Conservation (phyloP, 768 basidiomycete genomes). For the Hypholoma fasciculare region DNA sequence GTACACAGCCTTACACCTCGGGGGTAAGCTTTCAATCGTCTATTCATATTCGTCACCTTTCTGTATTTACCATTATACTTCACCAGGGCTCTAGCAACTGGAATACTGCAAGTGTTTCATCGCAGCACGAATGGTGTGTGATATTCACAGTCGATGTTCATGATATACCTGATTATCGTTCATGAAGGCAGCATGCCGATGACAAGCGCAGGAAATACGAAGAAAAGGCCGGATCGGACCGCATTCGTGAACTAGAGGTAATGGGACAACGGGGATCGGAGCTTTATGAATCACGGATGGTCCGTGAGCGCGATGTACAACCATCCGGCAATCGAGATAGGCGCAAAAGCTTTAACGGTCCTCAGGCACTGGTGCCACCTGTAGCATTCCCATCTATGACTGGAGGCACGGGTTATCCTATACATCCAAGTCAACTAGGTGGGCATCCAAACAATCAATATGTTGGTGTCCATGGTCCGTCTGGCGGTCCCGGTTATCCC, state of each 20-base stretch:
- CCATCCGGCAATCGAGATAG: conserved; percentile 40
- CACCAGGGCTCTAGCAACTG: conserved; percentile 7
- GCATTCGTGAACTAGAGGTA: conserved; percentile 52
- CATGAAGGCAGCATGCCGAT: conserved; percentile 45
- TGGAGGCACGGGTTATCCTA: conserved; percentile 24
- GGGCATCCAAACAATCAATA: conserved; percentile 27
- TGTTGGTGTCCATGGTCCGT: conserved; percentile 13
- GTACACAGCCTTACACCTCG: conserved; percentile 46
- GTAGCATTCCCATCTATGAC: conserved; percentile 31
- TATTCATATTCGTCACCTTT: too few species aligned
- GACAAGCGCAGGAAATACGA: conserved; percentile 40
- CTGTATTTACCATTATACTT: neutral
- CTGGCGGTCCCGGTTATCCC: conserved; percentile 15
- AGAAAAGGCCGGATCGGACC: conserved; percentile 46
- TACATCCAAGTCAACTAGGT: conserved; percentile 18
- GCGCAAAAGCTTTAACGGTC: conserved; percentile 53
- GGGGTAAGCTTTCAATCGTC: neutral
- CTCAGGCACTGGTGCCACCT: conserved; percentile 24
- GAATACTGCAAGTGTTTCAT: neutral
- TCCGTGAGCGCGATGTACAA: conserved; percentile 57
- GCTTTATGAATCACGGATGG: conserved; percentile 47
- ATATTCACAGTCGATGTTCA: neutral
- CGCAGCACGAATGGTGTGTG: conserved; percentile 43
- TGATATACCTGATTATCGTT: neutral
- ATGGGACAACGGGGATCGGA: conserved; percentile 42